A percentile compares a stretch with the other conserved stretches of the same genome.
Conservation (phyloP, 2,329 filamentous ascomycete genomes). For the Bertia moriformis region DNA sequence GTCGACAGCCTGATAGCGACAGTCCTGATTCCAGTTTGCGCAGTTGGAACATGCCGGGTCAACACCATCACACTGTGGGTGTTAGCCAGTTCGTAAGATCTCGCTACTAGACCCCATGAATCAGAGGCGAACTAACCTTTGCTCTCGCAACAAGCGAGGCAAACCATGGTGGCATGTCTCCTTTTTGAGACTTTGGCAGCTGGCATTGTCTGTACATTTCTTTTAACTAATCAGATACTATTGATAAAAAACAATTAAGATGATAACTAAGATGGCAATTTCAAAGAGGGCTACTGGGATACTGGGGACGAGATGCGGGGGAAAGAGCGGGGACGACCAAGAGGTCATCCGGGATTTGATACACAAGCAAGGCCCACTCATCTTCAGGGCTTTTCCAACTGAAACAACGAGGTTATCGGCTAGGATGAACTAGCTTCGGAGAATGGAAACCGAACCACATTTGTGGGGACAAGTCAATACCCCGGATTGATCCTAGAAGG, state of each 20-base stretch:
- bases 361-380: too few relatives aligned
- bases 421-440: not conserved
- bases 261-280: not conserved
- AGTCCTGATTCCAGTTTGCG: slow-evolving; percentile 18
- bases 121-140: slow-evolving; percentile 21
- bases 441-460: not conserved
- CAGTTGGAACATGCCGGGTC: slow-evolving; percentile 20
- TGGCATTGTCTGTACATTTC: not conserved
- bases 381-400: too few relatives aligned
- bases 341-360: not conserved
- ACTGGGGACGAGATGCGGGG: not conserved
- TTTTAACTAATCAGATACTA: too few relatives aligned
- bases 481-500: not conserved
- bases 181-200: too few relatives aligned
- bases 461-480: not conserved
- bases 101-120: slow-evolving; percentile 3
- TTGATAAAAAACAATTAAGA: not conserved
- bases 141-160: slow-evolving; percentile 25
- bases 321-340: not conserved
- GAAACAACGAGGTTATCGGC: too few relatives aligned
- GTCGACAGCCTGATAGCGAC: slow-evolving; percentile 7
- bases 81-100: not conserved
- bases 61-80: slow-evolving; percentile 17
- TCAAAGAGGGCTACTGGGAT: not conserved
- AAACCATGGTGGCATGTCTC: slow-evolving; percentile 26